Evolutionary conservation across 2,329 filamentous ascomycete species (phyloP).

Genomic region (Hirsutella rhossiliensis): DNA sequence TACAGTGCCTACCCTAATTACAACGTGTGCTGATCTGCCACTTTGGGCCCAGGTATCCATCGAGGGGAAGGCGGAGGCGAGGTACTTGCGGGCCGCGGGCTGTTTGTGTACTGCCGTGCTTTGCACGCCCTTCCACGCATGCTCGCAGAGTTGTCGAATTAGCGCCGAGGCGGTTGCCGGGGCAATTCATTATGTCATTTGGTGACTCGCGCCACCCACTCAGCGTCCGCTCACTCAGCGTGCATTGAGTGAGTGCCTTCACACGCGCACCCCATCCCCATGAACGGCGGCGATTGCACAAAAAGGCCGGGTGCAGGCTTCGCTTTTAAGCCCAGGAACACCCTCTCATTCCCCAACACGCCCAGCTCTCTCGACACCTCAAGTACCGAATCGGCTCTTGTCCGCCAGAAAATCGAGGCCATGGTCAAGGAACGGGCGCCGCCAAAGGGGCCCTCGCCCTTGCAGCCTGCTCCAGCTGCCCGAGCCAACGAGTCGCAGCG

Average conservation of each 20-base stretch:
- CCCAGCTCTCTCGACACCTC: conserved; percentile 9
- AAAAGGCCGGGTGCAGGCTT: conserved; percentile 17
- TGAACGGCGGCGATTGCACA: conserved; percentile 7
- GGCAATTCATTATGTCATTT: no score
- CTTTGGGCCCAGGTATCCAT: background rate
- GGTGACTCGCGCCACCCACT: no score
- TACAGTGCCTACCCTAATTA: no score
- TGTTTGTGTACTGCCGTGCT: background rate
- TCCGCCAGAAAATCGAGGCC: conserved; percentile 7
- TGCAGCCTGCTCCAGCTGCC: conserved; percentile 23
- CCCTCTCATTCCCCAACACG: conserved; percentile 9
- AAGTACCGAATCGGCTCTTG: conserved; percentile 3
- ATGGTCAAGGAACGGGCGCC: conserved; percentile 38
- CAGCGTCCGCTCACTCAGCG: no score
- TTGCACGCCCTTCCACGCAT: no score
- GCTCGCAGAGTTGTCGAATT: no score
- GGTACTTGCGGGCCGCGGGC: background rate
- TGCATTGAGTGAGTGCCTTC: no score
- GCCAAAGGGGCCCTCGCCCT: conserved; percentile 29
- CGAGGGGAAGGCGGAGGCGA: background rate
- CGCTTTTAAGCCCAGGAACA: conserved; percentile 19
- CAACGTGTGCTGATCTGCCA: background rate
- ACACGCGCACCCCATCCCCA: no score
- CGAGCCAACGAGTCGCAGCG: conserved; percentile 14
- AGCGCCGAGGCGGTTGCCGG: no score